phyloP scores from a whole-genome alignment of 2,329 filamentous ascomycete species.

The Exophiala spinifera region DNA sequence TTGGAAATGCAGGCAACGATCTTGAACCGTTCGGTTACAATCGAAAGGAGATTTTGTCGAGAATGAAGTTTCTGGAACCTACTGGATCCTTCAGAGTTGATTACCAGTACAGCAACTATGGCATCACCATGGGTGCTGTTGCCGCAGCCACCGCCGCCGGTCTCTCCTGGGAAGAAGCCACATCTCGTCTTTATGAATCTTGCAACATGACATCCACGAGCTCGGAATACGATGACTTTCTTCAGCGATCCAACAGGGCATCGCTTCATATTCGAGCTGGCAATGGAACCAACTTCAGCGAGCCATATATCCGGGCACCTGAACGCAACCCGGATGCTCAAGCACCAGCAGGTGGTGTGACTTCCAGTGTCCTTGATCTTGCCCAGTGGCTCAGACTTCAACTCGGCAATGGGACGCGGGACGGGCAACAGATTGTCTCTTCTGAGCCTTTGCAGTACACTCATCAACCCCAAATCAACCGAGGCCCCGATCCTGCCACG shows the following conservation, averaged over 20 bases:
- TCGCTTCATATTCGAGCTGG: not conserved
- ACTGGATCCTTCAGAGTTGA: not conserved
- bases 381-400: conserved; percentile 2
- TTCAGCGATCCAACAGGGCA: not conserved
- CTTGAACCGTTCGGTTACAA: conserved; percentile 2
- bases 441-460: not conserved
- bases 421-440: not conserved
- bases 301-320: not conserved
- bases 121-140: conserved; percentile 1
- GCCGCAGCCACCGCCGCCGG: not conserved
- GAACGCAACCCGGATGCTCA: conserved; percentile 4
- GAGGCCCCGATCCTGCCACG: not conserved
- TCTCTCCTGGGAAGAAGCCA: not conserved
- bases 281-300: not conserved
- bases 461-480: conserved; percentile 3
- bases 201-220: conserved; percentile 5
- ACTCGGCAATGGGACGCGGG: conserved; percentile 1
- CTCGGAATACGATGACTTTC: not conserved
- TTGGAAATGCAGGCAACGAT: conserved; percentile 1
- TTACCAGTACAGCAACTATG: conserved; percentile 10
- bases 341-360: conserved; percentile 2
- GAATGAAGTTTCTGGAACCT: conserved; percentile 2
- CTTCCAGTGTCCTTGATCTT: conserved; percentile 1
- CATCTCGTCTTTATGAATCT: not conserved
- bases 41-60: not conserved